These are phyloP conservation scores for Linderniella brevidens DNA, from an alignment of 257 asterid species.

Conservation along the genomic window DNA sequence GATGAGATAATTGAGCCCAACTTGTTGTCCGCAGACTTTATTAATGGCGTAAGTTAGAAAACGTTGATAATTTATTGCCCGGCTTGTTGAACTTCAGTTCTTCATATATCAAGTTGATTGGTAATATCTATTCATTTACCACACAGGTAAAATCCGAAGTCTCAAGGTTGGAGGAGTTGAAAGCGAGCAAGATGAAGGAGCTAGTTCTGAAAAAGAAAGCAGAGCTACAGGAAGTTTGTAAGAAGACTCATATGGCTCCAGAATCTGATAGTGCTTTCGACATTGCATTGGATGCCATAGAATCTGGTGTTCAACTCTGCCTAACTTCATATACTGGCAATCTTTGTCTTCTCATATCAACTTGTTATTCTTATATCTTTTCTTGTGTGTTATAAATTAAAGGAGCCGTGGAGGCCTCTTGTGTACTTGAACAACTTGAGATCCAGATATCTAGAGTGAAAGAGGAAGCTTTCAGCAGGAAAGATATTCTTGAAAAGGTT, in stretches of 20 bases:
- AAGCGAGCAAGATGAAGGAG: conserved; percentile 89
- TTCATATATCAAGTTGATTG: conserved; percentile 11
- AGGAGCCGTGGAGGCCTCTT: conserved; percentile 84
- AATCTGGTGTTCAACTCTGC: conserved; percentile 46
- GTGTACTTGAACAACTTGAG: conserved; percentile 81
- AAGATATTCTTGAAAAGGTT: conserved; percentile 88
- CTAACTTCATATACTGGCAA: conserved; percentile 1
- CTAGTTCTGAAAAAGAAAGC: conserved; percentile 82
- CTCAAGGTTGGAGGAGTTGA: conserved; percentile 73
- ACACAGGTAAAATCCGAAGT: conserved; percentile 79
- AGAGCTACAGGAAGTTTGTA: conserved; percentile 76
- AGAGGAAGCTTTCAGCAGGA: conserved; percentile 84
- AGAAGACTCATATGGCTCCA: conserved; percentile 64
- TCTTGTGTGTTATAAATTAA: conserved; percentile 6
- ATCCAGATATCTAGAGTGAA: conserved; percentile 68
- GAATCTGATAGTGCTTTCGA: conserved; percentile 47
- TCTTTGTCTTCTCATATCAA: background rate
- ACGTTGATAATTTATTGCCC: conserved; percentile 3
- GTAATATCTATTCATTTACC: conserved; percentile 8
- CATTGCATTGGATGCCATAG: conserved; percentile 59
- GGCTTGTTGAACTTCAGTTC: background rate
- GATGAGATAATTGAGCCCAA: conserved; percentile 73
- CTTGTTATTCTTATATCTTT: conserved; percentile 8
- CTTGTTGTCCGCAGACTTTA: conserved; percentile 60
- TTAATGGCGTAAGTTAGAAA: conserved; percentile 40